A percentile compares a stretch with the other conserved stretches of the same genome.
These are phyloP conservation scores for Wallacemonas sp. DNA, from an alignment of 208 protist species.

Conservation along the genomic window DNA sequence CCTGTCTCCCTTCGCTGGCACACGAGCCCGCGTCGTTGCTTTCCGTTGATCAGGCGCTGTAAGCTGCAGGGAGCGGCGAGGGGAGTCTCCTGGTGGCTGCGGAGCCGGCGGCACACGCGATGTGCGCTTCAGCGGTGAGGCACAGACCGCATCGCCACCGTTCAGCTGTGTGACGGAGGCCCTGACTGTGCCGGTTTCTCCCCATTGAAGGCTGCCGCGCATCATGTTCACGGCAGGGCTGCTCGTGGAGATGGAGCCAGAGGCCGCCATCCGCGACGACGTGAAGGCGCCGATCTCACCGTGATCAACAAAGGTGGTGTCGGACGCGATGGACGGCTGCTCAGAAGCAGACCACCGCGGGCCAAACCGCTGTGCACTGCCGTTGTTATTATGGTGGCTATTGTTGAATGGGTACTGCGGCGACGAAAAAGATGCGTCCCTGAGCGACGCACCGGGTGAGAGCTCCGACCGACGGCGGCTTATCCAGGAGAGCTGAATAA, in stretches of 20 bases:
- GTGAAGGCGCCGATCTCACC: not conserved
- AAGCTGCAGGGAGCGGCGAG: not conserved
- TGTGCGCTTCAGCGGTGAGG: too few species aligned
- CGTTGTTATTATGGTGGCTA: too few species aligned
- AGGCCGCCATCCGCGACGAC: not conserved
- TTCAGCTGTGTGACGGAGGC: too few species aligned
- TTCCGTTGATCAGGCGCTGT: too few species aligned
- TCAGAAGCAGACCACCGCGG: not conserved
- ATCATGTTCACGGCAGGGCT: not conserved
- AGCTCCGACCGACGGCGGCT: too few species aligned
- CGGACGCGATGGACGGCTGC: constrained; percentile 4
- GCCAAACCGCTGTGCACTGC: not conserved
- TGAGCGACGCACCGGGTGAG: too few species aligned
- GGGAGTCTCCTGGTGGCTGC: not conserved
- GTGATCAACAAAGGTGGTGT: constrained; percentile 10
- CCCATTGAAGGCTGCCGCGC: not conserved
- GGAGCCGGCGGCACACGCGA: too few species aligned
- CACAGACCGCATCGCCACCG: not conserved
- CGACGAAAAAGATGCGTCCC: too few species aligned
- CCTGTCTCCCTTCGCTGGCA: too few species aligned
- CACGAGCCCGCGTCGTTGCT: too few species aligned
- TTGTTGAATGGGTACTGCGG: too few species aligned
- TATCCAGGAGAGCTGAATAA: too few species aligned
- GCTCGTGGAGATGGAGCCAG: not conserved
- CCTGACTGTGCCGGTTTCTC: not conserved